phyloP scores from a whole-genome alignment of 225 moss, liverwort and hornwort genomes.

The Rhytidiadelphus loreus region DNA sequence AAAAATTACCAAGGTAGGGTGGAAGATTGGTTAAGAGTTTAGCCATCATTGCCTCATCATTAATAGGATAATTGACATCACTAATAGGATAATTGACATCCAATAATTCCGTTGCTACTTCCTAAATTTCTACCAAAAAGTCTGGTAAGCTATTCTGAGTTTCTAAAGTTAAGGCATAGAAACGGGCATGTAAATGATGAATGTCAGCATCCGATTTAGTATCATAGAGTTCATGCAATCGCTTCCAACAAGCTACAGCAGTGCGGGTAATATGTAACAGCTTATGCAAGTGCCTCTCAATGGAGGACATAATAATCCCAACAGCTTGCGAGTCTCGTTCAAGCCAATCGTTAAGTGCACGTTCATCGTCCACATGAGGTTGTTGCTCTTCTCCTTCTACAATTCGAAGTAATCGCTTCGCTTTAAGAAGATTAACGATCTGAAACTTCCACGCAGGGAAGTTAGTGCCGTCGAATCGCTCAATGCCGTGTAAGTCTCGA shows the following conservation, averaged over 20 bases:
- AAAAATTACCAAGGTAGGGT: not conserved
- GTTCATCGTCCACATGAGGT: not conserved
- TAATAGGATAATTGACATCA: too few species aligned
- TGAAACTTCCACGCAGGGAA: not conserved
- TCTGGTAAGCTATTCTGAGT: not conserved
- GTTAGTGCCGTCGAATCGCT: not conserved
- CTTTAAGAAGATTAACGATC: not conserved
- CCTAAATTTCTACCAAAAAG: not conserved
- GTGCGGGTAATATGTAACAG: too few species aligned
- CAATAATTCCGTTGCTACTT: not conserved
- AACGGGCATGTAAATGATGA: not conserved
- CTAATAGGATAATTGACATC: not conserved
- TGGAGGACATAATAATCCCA: not conserved
- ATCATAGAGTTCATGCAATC: fast-evolving
- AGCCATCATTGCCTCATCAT: not conserved
- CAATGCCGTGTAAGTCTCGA: not conserved
- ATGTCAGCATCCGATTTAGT: not conserved
- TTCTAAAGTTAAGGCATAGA: not conserved
- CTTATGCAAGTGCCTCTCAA: not conserved
- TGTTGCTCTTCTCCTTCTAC: not conserved
- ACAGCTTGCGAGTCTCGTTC: fast-evolving
- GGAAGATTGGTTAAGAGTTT: not conserved
- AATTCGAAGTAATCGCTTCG: not conserved
- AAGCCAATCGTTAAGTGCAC: not conserved
- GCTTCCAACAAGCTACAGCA: not conserved